Base-by-base conservation (phyloP, 2,329 filamentous ascomycete species). In the Fusarium napiforme region DNA sequence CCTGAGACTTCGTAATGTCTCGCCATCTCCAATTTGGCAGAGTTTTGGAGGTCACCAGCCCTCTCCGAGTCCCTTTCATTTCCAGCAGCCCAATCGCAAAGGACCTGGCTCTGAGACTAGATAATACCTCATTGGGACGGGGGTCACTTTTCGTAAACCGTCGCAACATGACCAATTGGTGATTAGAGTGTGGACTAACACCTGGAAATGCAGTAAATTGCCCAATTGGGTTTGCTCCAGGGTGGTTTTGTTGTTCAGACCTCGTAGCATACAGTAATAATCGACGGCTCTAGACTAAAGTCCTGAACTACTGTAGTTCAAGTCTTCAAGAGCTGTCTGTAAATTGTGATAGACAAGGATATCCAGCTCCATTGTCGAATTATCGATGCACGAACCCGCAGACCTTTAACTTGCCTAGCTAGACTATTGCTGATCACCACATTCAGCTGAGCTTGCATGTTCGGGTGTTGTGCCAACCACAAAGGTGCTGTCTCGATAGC, bases 361-460 rank as follows among this genome's bases (percentile, higher is more conserved):
- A 15, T 45, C 37, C 46, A 64, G 56, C 52, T 59, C 23, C 23
- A 36, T 50, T 28, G n/a, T 59, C 46, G 40, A 60, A 42, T 65
- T 52, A 42, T 46, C 49, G 56, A 70, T 39, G 68, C 55, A 61
- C 65, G 30, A 37, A 50, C 58, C 42, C 28, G 58, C 32, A 32
- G 42, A n/a, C 36, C 42, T 52, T 52, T 19, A 46, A 58, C 61
- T 58, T 57, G 49, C 15, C 30, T 53, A 50, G 68, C 47, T 64
- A 43, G 43, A 46, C 16, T 18, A 36, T 21, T 40, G 43, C n/a
- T 56, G 30, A 70, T 66, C 69, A 64, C 53, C 58, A 62, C 34
- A 49, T 71, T 71, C 74, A 77, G 64, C 71, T 75, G 40, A 46
- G 50, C 56, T 65, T 67, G 62, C 60, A 45, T 52, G 46, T 57